Conservation (phyloP, 352 stramenopile species). For the Pseudoperonospora humuli region DNA sequence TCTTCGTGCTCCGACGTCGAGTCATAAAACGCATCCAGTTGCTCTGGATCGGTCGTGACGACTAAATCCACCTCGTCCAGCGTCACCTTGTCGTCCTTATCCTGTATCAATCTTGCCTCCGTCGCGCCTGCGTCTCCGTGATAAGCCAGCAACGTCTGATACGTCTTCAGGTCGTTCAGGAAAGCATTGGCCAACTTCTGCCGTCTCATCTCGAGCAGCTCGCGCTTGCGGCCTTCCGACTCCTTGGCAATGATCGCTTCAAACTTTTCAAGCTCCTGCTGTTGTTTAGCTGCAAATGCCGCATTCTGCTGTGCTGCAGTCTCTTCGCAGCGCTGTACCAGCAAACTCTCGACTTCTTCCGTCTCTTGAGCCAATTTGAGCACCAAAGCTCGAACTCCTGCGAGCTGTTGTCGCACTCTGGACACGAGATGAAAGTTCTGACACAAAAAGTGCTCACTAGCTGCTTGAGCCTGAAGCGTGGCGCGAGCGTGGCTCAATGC, state of each 20-base stretch:
- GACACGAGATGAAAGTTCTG: conserved; percentile 58
- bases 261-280: conserved; percentile 70
- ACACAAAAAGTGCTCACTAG: conserved; percentile 58
- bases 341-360: conserved; percentile 61
- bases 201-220: conserved; percentile 48
- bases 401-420: conserved; percentile 45
- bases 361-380: conserved; percentile 49
- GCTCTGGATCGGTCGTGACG: conserved; percentile 44
- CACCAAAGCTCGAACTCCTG: conserved; percentile 35
- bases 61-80: conserved; percentile 71
- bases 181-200: conserved; percentile 57
- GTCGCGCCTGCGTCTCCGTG: conserved; percentile 28
- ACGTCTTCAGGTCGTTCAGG: conserved; percentile 68
- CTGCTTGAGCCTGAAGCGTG: conserved; percentile 47
- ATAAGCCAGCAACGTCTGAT: conserved; percentile 63
- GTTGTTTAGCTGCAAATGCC: conserved; percentile 49
- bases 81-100: conserved; percentile 27
- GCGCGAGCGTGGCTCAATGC: conserved; percentile 33
- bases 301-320: conserved; percentile 67
- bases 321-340: conserved; percentile 67
- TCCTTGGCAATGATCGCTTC: conserved; percentile 52
- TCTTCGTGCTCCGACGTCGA: conserved; percentile 36
- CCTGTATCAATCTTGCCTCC: background rate
- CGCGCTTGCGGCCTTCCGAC: conserved; percentile 52
- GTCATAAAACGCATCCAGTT: conserved; percentile 76